These are phyloP conservation scores for Cicer bijugum DNA, from an alignment of 306 rosid genomes.

Conservation along the genomic window DNA sequence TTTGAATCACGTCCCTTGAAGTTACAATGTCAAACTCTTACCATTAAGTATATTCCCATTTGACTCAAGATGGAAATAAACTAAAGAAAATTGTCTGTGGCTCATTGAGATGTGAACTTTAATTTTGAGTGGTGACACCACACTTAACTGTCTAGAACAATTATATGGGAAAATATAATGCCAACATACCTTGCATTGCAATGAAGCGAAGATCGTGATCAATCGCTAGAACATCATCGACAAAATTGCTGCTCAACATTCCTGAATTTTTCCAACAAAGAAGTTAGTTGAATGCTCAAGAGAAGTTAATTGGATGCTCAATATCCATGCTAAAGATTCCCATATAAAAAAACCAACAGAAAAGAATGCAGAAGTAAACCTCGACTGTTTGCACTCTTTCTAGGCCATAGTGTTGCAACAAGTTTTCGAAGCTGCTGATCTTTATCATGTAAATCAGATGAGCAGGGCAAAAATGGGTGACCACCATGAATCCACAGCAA, in stretches of 20 bases:
- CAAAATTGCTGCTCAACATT: constrained; percentile 43
- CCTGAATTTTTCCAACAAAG: constrained; percentile 38
- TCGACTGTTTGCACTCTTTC: constrained; percentile 47
- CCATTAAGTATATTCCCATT: background rate
- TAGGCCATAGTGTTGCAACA: constrained; percentile 71
- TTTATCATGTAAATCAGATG: constrained; percentile 61
- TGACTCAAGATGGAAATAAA: background rate
- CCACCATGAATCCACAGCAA: constrained; percentile 92
- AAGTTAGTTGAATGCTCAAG: background rate
- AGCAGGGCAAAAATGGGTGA: constrained; percentile 74
- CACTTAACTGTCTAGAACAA: background rate
- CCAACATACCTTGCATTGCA: constrained; percentile 71
- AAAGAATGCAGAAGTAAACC: constrained; percentile 50
- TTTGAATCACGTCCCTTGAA: too few species aligned
- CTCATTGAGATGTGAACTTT: background rate
- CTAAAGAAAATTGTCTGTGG: background rate
- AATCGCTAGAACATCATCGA: constrained; percentile 56
- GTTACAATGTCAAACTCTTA: too few species aligned
- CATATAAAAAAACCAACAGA: constrained; percentile 22
- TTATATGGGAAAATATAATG: background rate
- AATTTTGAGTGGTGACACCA: background rate
- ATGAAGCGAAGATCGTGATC: constrained; percentile 59
- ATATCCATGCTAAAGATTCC: constrained; percentile 18
- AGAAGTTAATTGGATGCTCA: constrained; percentile 39
- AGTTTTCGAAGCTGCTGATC: constrained; percentile 58